Percentiles rank a stretch among this genome's conserved stretches.
Evolutionary conservation across 2,329 filamentous ascomycete species (phyloP).

Genomic region (Fusarium musae): DNA sequence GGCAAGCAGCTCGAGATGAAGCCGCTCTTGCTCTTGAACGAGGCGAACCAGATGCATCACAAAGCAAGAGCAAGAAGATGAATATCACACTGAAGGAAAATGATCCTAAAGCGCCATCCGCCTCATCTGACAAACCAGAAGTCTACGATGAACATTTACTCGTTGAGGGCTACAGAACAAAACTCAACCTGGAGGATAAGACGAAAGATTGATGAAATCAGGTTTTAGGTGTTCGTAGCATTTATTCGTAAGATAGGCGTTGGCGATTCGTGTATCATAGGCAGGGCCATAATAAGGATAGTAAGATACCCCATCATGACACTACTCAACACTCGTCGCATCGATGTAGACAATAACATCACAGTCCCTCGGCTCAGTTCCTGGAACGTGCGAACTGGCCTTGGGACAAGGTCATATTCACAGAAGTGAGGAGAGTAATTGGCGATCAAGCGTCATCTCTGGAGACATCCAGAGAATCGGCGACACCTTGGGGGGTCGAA

Average conservation of each 20-base stretch:
- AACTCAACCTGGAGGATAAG: slow-evolving; percentile 37
- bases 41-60: slow-evolving; percentile 39
- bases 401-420: slow-evolving; percentile 45
- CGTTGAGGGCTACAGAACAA: slow-evolving; percentile 63
- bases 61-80: slow-evolving; percentile 53
- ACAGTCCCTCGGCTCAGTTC: slow-evolving; percentile 13
- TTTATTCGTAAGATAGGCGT: slow-evolving; percentile 26
- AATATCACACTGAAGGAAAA: slow-evolving; percentile 65
- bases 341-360: background rate
- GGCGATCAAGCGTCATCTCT: slow-evolving; percentile 94
- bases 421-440: slow-evolving; percentile 55
- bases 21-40: slow-evolving; percentile 63
- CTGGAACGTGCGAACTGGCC: slow-evolving; percentile 32
- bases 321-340: background rate
- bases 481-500: slow-evolving; percentile 83
- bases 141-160: slow-evolving; percentile 55
- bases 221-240: background rate
- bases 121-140: slow-evolving; percentile 36
- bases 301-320: slow-evolving; percentile 29
- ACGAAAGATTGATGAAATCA: background rate
- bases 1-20: slow-evolving; percentile 53
- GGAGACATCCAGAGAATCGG: slow-evolving; percentile 72
- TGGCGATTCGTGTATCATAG: slow-evolving; percentile 18
- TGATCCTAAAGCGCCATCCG: slow-evolving; percentile 44
- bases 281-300: slow-evolving; percentile 15